Evolutionary conservation across 768 basidiomycete genomes (phyloP), one percentile per base, ranked within the genome.

Genomic region (Leccinum aurantiacum): DNA sequence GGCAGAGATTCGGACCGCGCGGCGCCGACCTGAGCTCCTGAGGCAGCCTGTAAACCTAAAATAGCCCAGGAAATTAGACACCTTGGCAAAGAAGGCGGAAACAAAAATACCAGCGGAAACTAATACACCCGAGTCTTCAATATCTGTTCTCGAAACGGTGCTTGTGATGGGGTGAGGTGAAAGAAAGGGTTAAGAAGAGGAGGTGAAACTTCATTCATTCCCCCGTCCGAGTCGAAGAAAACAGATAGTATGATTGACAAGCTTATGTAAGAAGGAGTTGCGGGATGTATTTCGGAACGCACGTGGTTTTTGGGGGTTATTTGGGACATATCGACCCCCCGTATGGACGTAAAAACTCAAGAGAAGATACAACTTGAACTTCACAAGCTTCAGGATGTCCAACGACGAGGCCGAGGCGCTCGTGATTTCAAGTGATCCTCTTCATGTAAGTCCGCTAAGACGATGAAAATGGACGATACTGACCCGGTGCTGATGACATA

Each of bases 361-460:
- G 35, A 37, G 15, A 38, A 29, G 27, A 29, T 38, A 38, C 37
- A 17, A 33, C 31, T 33, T 33, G 27, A 29, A 29, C 27, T 29
- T 29, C 11, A 6, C 50, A n/a, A 31, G 27, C 17, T 22, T 10
- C 51, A 53, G 9, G 33, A 69, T 71, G 69, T 58, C 69, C 63
- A 62, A 25, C 58, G 52, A 56, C 27, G 58, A 75, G 13, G 59
- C 75, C 9, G 86, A 88, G 64, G 71, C 74, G 10, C 80, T 90
- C 17, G 82, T 90, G 5, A 74, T 74, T 31, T 90, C 88, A 15
- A 69, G 74, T 3, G 85, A 89, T 73, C 86, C 86, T 24, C 75
- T 81, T 25, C 87, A 89, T 71, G 88, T 88, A 64, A 64, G 82
- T 69, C 15, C 11, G 7, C 22, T 27, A 10, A 22, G 19, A 7